Conservation (phyloP, 176 grass and related monocot species). For the Juncus effusus region DNA sequence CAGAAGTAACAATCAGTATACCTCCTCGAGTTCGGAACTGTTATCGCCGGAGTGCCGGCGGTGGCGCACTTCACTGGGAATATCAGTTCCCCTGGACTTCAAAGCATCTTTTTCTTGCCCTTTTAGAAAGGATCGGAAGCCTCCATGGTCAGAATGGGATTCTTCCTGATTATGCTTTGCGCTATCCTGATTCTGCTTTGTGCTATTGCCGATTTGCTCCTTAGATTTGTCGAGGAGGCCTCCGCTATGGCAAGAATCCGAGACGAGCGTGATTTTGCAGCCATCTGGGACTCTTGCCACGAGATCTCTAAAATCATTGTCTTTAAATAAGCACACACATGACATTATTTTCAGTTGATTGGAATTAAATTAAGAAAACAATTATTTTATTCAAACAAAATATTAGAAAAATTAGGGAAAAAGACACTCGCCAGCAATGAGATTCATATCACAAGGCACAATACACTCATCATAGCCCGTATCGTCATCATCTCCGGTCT, state of each 20-base stretch:
- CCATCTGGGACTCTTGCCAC: slow-evolving; percentile 57
- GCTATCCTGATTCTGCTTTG: slow-evolving; percentile 25
- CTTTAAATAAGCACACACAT: slow-evolving; percentile 30
- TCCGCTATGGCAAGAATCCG: slow-evolving; percentile 85
- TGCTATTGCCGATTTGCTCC: slow-evolving; percentile 85
- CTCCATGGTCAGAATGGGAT: slow-evolving; percentile 4
- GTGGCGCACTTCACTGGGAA: slow-evolving; percentile 28
- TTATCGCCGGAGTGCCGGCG: not conserved
- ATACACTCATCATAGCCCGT: slow-evolving; percentile 94
- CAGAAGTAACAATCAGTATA: not conserved
- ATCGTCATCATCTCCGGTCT: slow-evolving; percentile 89
- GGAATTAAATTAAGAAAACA: not conserved
- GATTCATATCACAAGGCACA: slow-evolving; percentile 79
- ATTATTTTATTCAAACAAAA: no score
- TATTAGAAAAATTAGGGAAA: not conserved
- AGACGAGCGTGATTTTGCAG: slow-evolving; percentile 72
- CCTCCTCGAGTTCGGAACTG: not conserved
- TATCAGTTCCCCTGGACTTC: slow-evolving; percentile 34
- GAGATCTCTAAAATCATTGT: slow-evolving; percentile 77
- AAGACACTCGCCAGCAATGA: slow-evolving; percentile 54
- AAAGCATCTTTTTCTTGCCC: slow-evolving; percentile 32
- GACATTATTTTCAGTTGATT: not conserved
- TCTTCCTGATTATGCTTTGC: not conserved
- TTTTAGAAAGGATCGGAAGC: slow-evolving; percentile 36
- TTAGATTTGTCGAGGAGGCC: slow-evolving; percentile 76